Conservation (phyloP, 2,329 filamentous ascomycete genomes). For the Talaromyces rugulosus region DNA sequence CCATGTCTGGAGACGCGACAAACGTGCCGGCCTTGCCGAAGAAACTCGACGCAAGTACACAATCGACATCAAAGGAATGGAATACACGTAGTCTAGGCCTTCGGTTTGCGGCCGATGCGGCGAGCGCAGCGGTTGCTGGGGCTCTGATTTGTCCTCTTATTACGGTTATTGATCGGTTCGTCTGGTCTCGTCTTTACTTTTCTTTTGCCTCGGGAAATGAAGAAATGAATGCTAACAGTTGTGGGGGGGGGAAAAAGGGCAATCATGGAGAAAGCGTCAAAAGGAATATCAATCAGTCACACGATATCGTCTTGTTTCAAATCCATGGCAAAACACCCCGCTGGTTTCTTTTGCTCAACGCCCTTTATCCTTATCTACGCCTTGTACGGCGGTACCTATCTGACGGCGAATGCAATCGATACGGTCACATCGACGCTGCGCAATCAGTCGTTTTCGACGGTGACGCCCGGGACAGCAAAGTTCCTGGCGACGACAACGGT, state of each 20-base stretch:
- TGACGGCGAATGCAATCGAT: constrained; percentile 83
- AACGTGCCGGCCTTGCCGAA: constrained; percentile 13
- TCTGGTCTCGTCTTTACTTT: neutral
- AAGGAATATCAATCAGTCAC: constrained; percentile 37
- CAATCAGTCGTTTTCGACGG: constrained; percentile 52
- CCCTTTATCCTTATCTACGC: constrained; percentile 49
- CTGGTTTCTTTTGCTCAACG: constrained; percentile 43
- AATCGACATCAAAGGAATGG: constrained; percentile 45
- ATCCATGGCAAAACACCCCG: constrained; percentile 37
- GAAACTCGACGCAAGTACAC: neutral
- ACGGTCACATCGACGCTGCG: constrained; percentile 66
- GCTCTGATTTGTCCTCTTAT: constrained; percentile 77
- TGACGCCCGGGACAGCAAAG: constrained; percentile 72
- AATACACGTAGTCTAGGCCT: constrained; percentile 70
- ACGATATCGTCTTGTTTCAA: constrained; percentile 38
- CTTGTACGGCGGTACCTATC: constrained; percentile 83
- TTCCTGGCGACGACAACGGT: constrained; percentile 76
- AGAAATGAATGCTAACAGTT: constrained; percentile 5
- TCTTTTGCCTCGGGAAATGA: too few relatives aligned
- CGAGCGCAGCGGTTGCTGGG: constrained; percentile 67
- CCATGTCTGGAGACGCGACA: constrained; percentile 28
- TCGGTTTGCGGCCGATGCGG: constrained; percentile 64
- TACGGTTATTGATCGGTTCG: constrained; percentile 79
- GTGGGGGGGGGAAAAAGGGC: constrained; percentile 27
- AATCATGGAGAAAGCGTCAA: constrained; percentile 49